Evolutionary conservation across 2,329 filamentous ascomycete species (phyloP).

Genomic region (Pseudocercospora crystallina): DNA sequence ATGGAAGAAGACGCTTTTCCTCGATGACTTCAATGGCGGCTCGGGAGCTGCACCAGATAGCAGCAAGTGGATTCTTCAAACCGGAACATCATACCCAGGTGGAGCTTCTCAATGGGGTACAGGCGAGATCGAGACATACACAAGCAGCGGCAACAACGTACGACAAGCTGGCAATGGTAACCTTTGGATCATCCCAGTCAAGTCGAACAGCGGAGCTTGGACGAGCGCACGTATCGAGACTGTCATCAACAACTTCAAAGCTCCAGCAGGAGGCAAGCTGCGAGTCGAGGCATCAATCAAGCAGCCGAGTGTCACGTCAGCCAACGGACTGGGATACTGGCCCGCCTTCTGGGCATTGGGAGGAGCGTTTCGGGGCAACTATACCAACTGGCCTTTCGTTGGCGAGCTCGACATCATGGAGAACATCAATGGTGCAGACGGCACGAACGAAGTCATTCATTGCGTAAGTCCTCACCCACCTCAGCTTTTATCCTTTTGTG

Average conservation of each 20-base stretch:
- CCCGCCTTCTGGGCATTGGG: slow-evolving; percentile 28
- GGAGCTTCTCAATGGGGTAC: slow-evolving; percentile 51
- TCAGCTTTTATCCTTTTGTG: too few relatives aligned
- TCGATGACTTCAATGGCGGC: slow-evolving; percentile 39
- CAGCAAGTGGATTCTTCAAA: slow-evolving; percentile 46
- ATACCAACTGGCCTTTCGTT: slow-evolving; percentile 29
- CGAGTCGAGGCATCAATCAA: slow-evolving; percentile 25
- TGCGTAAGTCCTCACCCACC: slow-evolving; percentile 29
- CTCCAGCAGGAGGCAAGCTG: slow-evolving; percentile 28
- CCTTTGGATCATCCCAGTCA: slow-evolving; percentile 41
- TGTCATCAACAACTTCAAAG: slow-evolving; percentile 21
- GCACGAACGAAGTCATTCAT: slow-evolving; percentile 27
- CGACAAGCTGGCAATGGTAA: slow-evolving; percentile 39
- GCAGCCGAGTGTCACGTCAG: slow-evolving; percentile 17
- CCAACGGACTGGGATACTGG: slow-evolving; percentile 25
- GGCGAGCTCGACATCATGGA: slow-evolving; percentile 37
- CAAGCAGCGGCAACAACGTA: slow-evolving; percentile 42
- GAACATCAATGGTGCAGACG: slow-evolving; percentile 31
- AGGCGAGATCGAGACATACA: slow-evolving; percentile 51
- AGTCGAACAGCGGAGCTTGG: slow-evolving; percentile 25
- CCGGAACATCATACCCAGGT: slow-evolving; percentile 50
- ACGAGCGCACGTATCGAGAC: slow-evolving; percentile 27
- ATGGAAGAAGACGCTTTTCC: slow-evolving; percentile 25
- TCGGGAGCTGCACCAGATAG: slow-evolving; percentile 37
- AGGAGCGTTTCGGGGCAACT: slow-evolving; percentile 23